Evolutionary conservation across 768 basidiomycete genomes (phyloP), one percentile per base, ranked within the genome.

Genomic region (Mycena crocata): DNA sequence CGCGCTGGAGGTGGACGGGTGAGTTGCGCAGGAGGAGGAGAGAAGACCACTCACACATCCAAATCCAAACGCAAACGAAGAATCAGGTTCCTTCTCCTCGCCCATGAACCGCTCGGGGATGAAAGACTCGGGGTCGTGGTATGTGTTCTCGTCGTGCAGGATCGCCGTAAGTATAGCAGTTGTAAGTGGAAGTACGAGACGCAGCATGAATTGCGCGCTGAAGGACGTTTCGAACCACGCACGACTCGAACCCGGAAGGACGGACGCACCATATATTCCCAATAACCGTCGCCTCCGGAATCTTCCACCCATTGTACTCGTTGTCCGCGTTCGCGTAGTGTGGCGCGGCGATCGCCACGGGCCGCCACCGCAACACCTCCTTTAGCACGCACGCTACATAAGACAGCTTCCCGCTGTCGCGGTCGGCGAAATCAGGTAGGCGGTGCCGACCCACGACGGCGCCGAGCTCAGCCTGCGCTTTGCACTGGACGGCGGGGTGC

Each of bases 101-200:
- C 56, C 56, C 39, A 45, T 57, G 44, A 57, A 57, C 24, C 56
- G 56, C 6, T 57, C 46, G 14, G 42, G 56, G 44, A 46, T 46
- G 40, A 57, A 57, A 5, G 30, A 46, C 24, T 57, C 56, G 8
- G 24, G 46, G 24, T 48, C 46, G 4, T 30, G 12, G 46, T 48
- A 48, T 13, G 24, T 48, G 9, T 28, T 30, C 10, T 48, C 46
- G 46, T 48, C 46, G 24, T 48, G 46, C 6, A 28, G 24, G 8
- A 48, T 48, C 2, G 46, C 46, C 46, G 24, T 48, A 21, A 14
- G 24, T n/a, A n/a, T n/a, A n/a, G n/a, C n/a, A n/a, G n/a, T n/a
- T n/a, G n/a, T n/a, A n/a, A n/a, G n/a, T n/a, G n/a, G n/a, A n/a
- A n/a, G n/a, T 44, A 23, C 42, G 24, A 44, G 13, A 23, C 24